Conservation (phyloP, 2,329 filamentous ascomycete genomes). For the Blumeria graminis region DNA sequence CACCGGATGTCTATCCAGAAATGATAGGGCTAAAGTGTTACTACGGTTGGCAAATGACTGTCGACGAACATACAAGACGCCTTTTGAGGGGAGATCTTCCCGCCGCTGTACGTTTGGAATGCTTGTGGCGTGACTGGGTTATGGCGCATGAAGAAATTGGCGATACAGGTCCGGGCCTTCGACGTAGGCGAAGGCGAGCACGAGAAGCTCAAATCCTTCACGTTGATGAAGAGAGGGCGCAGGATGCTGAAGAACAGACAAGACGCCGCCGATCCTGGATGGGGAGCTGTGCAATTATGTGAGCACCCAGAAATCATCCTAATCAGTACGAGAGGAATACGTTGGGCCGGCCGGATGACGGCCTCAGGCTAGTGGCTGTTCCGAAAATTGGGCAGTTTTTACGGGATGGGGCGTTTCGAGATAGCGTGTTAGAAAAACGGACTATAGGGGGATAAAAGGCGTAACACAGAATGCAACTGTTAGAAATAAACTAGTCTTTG, state of each 20-base stretch:
- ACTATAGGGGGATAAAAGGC: too few species aligned
- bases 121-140: conserved; percentile 89
- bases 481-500: too few species aligned
- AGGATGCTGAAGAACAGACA: conserved; percentile 20
- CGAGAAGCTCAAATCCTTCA: conserved; percentile 62
- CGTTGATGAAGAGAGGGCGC: conserved; percentile 53
- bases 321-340: too few species aligned
- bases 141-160: conserved; percentile 71
- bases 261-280: conserved; percentile 39
- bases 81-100: conserved; percentile 54
- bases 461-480: too few species aligned
- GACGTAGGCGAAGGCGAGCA: conserved; percentile 51
- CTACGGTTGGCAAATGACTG: conserved; percentile 85
- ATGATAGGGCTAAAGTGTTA: conserved; percentile 79
- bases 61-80: conserved; percentile 77
- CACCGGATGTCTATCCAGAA: conserved; percentile 37
- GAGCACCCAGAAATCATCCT: conserved; percentile 11
- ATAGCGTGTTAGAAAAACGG: too few species aligned
- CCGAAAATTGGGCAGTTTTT: too few species aligned
- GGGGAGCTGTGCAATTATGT: conserved; percentile 41
- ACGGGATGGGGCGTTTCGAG: too few species aligned
- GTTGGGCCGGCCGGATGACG: too few species aligned
- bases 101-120: conserved; percentile 55
- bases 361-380: too few species aligned
- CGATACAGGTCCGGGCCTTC: conserved; percentile 35